These are phyloP conservation scores for Aspergillus panamensis DNA, from an alignment of 495 filamentous ascomycete genomes.

Conservation along the genomic window DNA sequence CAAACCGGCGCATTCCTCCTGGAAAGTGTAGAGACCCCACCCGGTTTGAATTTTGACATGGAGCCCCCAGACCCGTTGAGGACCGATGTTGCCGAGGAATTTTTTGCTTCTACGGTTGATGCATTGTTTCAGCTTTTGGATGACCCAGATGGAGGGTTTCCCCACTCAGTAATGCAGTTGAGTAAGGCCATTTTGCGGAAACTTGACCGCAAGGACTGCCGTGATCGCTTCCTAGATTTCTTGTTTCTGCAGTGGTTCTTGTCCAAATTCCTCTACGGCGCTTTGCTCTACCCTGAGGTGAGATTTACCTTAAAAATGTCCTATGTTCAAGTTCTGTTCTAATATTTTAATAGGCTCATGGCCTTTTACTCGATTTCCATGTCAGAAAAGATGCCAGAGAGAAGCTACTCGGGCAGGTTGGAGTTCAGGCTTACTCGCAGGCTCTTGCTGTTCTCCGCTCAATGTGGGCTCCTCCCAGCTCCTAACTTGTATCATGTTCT, in stretches of 20 bases:
- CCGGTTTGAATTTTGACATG: slow-evolving; percentile 37
- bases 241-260: slow-evolving; percentile 91
- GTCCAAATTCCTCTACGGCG: slow-evolving; percentile 76
- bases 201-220: slow-evolving; percentile 63
- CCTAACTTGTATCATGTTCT: background rate
- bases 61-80: slow-evolving; percentile 63
- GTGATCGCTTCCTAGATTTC: slow-evolving; percentile 69
- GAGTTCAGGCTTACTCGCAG: slow-evolving; percentile 69
- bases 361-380: slow-evolving; percentile 85
- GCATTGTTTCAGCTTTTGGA: slow-evolving; percentile 83
- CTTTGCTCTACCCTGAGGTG: slow-evolving; percentile 87
- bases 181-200: slow-evolving; percentile 77
- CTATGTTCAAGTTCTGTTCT: background rate
- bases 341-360: slow-evolving; percentile 56
- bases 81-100: slow-evolving; percentile 79
- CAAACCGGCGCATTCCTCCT: slow-evolving; percentile 89
- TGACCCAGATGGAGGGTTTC: slow-evolving; percentile 72
- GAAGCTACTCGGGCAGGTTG: slow-evolving; percentile 81
- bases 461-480: slow-evolving; percentile 35
- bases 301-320: slow-evolving; percentile 24
- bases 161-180: slow-evolving; percentile 76
- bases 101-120: slow-evolving; percentile 78
- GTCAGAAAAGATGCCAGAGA: slow-evolving; percentile 86
- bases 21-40: slow-evolving; percentile 64
- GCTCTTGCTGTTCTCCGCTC: slow-evolving; percentile 53